Base-by-base conservation (phyloP, 1,139 yeast species). In the Protomyces lactucae-debilis region DNA sequence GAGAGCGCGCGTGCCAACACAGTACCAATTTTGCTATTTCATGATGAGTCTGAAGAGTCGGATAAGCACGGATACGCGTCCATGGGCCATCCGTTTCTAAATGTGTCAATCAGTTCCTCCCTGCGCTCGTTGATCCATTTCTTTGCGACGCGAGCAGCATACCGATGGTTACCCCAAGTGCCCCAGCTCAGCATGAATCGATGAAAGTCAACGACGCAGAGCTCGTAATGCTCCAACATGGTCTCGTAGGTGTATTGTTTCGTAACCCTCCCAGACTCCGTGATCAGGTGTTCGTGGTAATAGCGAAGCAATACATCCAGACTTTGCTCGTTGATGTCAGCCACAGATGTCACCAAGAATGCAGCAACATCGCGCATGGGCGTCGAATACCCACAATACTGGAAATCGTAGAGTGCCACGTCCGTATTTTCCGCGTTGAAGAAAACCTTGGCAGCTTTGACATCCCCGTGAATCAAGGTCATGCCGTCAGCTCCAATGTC, bases 171-270 rank as follows among this genome's bases (percentile, higher is more conserved):
- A 5, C 53, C 60, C 60, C 60, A 56, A n/a, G 9, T 5, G 14
- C 60, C 60, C 60, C 60, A 56, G 12, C 61, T 52, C 3, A 35
- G 32, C 61, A 48, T 35, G 46, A 48, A 57, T 10, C 55, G 25
- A 21, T 48, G 14, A 32, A 32, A 57, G 25, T 57, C 61, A 5
- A 36, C 48, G 54, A 48, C 8, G 35, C 61, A 57, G 36, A 16
- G 36, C 8, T 23, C 55, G 23, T 36, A 57, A 25, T 57, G 61
- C 32, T 14, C 43, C 23, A 16, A 28, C 61, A 57, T 57, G 21
- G 16, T 6, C 3, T 32, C 40, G 9, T 14, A 16, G 5, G 54
- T 18, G 36, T 57, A 57, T 2, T n/a, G 14, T 6, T 16, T 25
- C 28, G 51, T 36, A 14, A 35, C 37, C n/a, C 21, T n/a, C 10